Conservation (phyloP, 2,329 filamentous ascomycete species). For the Colletotrichum nymphaeae region DNA sequence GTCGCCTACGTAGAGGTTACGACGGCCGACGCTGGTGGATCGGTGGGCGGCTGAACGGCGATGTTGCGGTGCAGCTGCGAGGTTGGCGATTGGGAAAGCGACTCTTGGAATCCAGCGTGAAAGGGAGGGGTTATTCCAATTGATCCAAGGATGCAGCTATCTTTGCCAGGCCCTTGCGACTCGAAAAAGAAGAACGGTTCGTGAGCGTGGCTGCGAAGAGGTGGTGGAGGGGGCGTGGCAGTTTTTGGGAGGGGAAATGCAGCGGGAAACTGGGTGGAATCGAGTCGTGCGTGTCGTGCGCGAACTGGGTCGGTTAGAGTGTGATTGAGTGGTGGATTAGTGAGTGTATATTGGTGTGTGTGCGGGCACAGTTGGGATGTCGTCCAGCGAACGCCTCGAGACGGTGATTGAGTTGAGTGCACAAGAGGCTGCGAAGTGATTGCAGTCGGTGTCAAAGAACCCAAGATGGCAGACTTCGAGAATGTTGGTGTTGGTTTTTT, state of each 20-base stretch:
- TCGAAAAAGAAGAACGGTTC: conserved; percentile 18
- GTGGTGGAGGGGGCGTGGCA: conserved; percentile 12
- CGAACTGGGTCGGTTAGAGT: conserved; percentile 15
- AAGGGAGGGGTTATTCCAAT: not conserved
- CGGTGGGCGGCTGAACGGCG: not conserved
- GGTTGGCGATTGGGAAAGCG: not conserved
- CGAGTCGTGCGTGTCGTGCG: conserved; percentile 19
- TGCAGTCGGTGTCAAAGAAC: conserved; percentile 1
- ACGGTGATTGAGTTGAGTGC: conserved; percentile 7
- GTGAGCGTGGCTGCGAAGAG: conserved; percentile 21
- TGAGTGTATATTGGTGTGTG: not conserved
- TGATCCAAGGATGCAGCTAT: not conserved
- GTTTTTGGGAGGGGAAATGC: not conserved
- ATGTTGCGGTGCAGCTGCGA: not conserved
- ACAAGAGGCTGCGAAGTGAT: not conserved
- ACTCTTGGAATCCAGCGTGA: conserved; percentile 20
- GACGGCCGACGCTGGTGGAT: not conserved
- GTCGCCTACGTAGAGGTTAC: conserved; percentile 14
- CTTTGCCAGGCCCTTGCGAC: conserved; percentile 1
- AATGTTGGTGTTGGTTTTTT: conserved; percentile 30
- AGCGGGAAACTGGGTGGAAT: conserved; percentile 1
- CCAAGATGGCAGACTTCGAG: conserved; percentile 34
- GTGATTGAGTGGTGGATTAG: conserved; percentile 10
- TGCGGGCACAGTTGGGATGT: conserved; percentile 25
- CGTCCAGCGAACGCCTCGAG: conserved; percentile 35